These are phyloP conservation scores for Pseudogymnoascus sp. DNA, from an alignment of 2,329 filamentous ascomycete genomes.

Conservation along the genomic window DNA sequence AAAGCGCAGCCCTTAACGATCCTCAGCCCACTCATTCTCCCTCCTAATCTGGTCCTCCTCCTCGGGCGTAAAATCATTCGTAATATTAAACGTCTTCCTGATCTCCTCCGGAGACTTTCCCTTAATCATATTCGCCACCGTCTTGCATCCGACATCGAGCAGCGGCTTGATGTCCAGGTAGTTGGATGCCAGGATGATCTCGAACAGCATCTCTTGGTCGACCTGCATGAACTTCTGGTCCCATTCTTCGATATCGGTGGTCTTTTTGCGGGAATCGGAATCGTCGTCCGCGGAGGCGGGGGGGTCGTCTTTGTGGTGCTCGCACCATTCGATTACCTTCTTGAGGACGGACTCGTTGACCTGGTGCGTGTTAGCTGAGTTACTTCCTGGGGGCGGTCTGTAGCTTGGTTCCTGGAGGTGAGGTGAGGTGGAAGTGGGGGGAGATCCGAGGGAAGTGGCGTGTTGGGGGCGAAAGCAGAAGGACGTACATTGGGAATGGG, in stretches of 20 bases:
- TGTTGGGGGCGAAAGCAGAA: constrained; percentile 12
- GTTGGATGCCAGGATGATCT: constrained; percentile 97
- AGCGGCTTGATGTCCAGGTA: constrained; percentile 99
- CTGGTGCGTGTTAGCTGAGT: constrained; percentile 33
- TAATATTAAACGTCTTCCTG: constrained; percentile 99
- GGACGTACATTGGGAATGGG: constrained; percentile 72
- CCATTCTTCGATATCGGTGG: constrained; percentile 98
- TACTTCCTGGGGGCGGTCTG: neutral
- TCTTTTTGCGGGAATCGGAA: constrained; percentile 92
- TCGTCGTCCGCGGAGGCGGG: constrained; percentile 78
- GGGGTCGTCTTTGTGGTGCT: constrained; percentile 87
- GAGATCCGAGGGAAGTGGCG: constrained; percentile 13
- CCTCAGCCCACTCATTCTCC: constrained; percentile 88
- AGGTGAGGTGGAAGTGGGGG: constrained; percentile 6
- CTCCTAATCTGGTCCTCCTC: constrained; percentile 96
- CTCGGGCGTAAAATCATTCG: constrained; percentile 97
- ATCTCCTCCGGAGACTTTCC: constrained; percentile 99
- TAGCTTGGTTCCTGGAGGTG: neutral
- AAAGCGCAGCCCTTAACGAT: constrained; percentile 46
- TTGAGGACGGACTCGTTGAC: constrained; percentile 89
- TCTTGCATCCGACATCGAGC: constrained; percentile 97
- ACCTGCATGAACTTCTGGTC: constrained; percentile 99
- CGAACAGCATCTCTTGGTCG: constrained; percentile 98
- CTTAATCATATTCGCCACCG: constrained; percentile 99
- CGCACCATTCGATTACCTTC: constrained; percentile 98